phyloP scores from a whole-genome alignment of 192 early-diverging fungal species.

The Coemansia sp. region DNA sequence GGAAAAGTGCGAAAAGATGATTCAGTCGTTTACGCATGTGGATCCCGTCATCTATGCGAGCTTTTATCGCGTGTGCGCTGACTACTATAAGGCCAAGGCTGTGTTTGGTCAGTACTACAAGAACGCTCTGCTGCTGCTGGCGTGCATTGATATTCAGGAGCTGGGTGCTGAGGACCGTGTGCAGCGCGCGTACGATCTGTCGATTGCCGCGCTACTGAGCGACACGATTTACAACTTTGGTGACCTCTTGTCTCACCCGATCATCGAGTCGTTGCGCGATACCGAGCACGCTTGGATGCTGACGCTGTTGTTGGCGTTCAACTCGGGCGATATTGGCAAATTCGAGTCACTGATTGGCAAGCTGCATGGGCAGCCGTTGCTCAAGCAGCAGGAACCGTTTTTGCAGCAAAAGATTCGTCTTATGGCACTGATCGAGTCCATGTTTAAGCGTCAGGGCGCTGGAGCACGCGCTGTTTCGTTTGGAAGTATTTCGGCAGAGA shows the following conservation, averaged over 20 bases:
- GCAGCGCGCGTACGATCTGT: slow-evolving; percentile 92
- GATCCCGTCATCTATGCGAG: slow-evolving; percentile 91
- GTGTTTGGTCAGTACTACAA: slow-evolving; percentile 95
- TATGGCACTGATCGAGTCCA: slow-evolving; percentile 94
- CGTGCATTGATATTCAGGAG: slow-evolving; percentile 88
- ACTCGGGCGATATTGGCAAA: slow-evolving; percentile 90
- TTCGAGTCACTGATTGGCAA: slow-evolving; percentile 79
- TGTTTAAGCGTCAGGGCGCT: slow-evolving; percentile 78
- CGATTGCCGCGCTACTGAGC: slow-evolving; percentile 89
- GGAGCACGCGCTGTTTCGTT: slow-evolving; percentile 81
- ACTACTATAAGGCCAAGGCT: slow-evolving; percentile 97
- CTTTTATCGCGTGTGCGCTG: slow-evolving; percentile 94
- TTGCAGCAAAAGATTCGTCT: slow-evolving; percentile 96
- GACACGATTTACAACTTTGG: slow-evolving; percentile 99
- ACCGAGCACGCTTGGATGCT: slow-evolving; percentile 88
- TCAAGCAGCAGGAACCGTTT: slow-evolving; percentile 73
- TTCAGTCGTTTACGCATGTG: slow-evolving; percentile 57
- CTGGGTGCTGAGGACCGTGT: slow-evolving; percentile 73
- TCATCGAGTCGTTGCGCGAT: slow-evolving; percentile 53
- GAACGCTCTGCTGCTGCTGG: slow-evolving; percentile 91
- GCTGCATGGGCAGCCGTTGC: slow-evolving; percentile 79
- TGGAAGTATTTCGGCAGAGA: slow-evolving; percentile 79
- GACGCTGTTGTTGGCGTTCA: slow-evolving; percentile 87
- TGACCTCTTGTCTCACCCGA: slow-evolving; percentile 76
- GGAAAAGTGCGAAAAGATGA: slow-evolving; percentile 84